Evolutionary conservation across 148 eudicot genomes (phyloP), one percentile per base, ranked within the genome.

Genomic region (Limonium bicolor): DNA sequence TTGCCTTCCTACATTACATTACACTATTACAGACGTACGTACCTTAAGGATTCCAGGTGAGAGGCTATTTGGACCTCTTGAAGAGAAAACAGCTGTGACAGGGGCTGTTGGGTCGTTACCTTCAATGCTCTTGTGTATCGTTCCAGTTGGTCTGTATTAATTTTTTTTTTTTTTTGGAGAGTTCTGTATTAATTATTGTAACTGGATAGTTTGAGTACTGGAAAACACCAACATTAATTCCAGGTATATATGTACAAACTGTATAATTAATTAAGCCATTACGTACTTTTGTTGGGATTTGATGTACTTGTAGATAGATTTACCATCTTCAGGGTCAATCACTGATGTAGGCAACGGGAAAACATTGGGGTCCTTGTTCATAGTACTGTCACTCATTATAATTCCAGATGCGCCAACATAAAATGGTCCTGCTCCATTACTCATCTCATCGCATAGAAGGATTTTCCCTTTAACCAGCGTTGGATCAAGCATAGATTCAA

Each of bases 401-500:
- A 21, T 41, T 3, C 71, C 67, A 19, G 18, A 5, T 0, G 76
- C 71, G 36, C 62, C 68, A 6, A 26, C 46, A 8, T 24, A 2
- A 0, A 25, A 11, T 52, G 42, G 60, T 43, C 19, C 23, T 7
- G 1, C 14, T 2, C 6, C 8, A 31, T 18, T 16, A 4, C 0
- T 2, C 0, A 2, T 0, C n/a, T 30, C 6, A 3, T 56, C 53
- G 25, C 70, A 64, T 9, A 64, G 44, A 25, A 60, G 48, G 0
- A 69, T 64, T 45, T 64, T 69, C 11, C 66, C 74, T 18, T 41
- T 60, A 29, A 56, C 74, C 37, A 36, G 27, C 1, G 13, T 44
- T 16, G 5, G 5, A 23, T 60, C 59, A 9, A 64, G 21, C 37
- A 66, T 64, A 3, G 2, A 13, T 0, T 2, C 29, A 0, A 0